Conservation (phyloP, 139 green algal species). For the Zygnema circumcarinatum region DNA sequence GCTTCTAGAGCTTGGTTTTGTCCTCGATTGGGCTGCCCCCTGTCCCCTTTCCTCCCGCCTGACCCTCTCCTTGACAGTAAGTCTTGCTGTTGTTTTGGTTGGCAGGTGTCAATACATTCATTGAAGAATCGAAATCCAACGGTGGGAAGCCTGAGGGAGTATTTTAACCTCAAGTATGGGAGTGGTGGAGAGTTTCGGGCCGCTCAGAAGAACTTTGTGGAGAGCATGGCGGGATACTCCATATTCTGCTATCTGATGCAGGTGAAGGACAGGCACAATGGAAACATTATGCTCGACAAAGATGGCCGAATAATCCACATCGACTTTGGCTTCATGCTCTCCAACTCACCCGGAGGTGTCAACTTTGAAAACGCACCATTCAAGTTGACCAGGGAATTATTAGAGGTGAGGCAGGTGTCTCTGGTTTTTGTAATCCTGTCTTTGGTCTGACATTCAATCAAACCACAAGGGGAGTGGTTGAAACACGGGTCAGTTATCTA, state of each 20-base stretch:
- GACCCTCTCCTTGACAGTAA: background rate
- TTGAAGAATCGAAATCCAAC: conserved; percentile 79
- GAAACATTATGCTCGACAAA: conserved; percentile 86
- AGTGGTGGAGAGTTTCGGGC: background rate
- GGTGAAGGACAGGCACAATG: conserved; percentile 85
- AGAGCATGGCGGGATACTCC: conserved; percentile 88
- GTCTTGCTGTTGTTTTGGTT: conserved; percentile 18
- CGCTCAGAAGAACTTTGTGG: conserved; percentile 84
- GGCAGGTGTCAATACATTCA: conserved; percentile 84
- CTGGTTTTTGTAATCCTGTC: background rate
- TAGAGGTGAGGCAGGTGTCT: conserved; percentile 81
- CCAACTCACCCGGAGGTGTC: conserved; percentile 78
- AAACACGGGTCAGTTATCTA: too few species aligned
- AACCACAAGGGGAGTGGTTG: too few species aligned
- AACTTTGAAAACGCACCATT: conserved; percentile 88
- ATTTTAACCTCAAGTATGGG: conserved; percentile 79
- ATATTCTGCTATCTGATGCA: conserved; percentile 85
- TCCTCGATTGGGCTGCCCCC: background rate
- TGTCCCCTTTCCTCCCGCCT: background rate
- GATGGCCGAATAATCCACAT: conserved; percentile 95
- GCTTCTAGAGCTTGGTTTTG: background rate
- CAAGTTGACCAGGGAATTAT: conserved; percentile 93
- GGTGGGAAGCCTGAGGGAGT: conserved; percentile 72
- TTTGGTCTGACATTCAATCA: background rate
- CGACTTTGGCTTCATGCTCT: conserved; percentile 99